A percentile compares a stretch with the other conserved stretches of the same genome.
These are phyloP conservation scores for Eucalyptus marginata DNA, from an alignment of 345 rosid genomes.

Conservation along the genomic window DNA sequence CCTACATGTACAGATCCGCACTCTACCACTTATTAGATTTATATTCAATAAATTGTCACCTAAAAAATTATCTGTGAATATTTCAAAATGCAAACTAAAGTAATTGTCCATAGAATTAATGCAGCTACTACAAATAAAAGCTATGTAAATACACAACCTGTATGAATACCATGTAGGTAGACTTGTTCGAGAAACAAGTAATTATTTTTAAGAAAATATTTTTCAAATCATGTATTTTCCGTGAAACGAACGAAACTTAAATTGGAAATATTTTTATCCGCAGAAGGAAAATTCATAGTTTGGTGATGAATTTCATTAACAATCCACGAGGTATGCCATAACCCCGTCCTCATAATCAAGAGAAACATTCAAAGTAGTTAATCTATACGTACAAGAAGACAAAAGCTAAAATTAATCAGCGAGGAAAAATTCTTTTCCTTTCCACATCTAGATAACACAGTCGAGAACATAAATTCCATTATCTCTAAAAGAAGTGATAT, in stretches of 20 bases:
- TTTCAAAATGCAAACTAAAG: not conserved
- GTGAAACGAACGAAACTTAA: not conserved
- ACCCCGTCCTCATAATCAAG: not conserved
- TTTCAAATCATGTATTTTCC: not conserved
- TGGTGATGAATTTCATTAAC: not conserved
- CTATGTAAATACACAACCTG: not conserved
- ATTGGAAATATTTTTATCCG: not conserved
- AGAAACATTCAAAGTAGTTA: not conserved
- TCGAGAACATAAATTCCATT: not conserved
- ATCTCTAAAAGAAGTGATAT: not conserved
- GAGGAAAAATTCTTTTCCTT: not conserved
- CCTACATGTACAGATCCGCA: not conserved
- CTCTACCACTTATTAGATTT: not conserved
- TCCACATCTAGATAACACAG: not conserved
- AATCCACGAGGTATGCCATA: not conserved
- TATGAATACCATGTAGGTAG: not conserved
- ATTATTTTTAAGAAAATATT: not conserved
- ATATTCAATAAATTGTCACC: not conserved
- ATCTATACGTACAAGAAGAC: not conserved
- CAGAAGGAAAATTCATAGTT: not conserved
- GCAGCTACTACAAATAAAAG: not conserved
- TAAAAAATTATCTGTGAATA: not conserved
- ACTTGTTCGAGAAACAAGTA: too few relatives aligned
- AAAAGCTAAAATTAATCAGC: too few relatives aligned
- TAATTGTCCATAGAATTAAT: not conserved